These are phyloP conservation scores for Flaveria robusta DNA, from an alignment of 129 eudicot genomes.

Conservation along the genomic window DNA sequence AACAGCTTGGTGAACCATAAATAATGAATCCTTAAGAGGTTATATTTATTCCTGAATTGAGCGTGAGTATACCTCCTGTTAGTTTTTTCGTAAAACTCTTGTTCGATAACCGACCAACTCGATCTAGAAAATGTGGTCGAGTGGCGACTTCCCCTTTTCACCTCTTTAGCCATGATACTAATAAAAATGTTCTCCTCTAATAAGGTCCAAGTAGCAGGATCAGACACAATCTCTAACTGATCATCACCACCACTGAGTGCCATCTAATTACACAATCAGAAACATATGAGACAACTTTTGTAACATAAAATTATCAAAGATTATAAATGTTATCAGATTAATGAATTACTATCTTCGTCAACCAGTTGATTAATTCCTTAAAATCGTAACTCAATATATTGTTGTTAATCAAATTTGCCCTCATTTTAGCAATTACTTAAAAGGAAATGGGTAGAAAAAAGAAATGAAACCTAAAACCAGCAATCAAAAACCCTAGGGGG, in stretches of 20 bases:
- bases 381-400: not conserved
- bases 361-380: not conserved
- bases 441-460: not conserved
- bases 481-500: not conserved
- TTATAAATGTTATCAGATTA: not conserved
- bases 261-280: conserved; percentile 21
- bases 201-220: conserved; percentile 40
- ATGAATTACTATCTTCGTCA: too few relatives aligned
- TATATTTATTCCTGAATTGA: conserved; percentile 40
- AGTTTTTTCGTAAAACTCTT: conserved; percentile 36
- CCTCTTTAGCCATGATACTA: conserved; percentile 38
- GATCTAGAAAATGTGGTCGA: conserved; percentile 34
- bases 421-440: not conserved
- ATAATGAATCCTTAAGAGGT: conserved; percentile 37
- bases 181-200: conserved; percentile 36
- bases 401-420: not conserved
- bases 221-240: conserved; percentile 29
- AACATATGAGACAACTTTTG: not conserved
- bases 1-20: conserved; percentile 26
- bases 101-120: conserved; percentile 34
- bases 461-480: not conserved
- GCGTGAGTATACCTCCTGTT: conserved; percentile 25
- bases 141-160: conserved; percentile 26
- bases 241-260: conserved; percentile 16
- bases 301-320: not conserved